A percentile compares a stretch with the other conserved stretches of the same genome.
Evolutionary conservation across 768 basidiomycete species (phyloP).

Genomic region (Cystofilobasidium macerans): DNA sequence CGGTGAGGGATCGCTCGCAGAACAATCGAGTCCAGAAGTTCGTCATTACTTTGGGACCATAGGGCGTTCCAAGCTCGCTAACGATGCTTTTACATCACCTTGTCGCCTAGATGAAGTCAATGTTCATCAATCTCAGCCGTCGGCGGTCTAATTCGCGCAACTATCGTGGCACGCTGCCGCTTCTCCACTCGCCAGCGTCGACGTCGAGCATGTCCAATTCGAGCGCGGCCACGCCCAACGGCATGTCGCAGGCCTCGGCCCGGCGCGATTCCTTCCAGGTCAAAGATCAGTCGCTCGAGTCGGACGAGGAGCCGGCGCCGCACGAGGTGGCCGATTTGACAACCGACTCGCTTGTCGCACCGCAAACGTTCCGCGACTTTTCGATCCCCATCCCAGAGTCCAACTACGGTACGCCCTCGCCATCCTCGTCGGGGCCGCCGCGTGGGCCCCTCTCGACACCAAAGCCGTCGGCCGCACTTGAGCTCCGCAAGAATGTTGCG

Average conservation of each 20-base stretch:
- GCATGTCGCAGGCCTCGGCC: conserved; percentile 15
- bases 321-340: conserved; percentile 4
- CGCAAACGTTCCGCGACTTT: conserved; percentile 2
- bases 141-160: conserved; percentile 15
- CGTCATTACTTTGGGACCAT: not conserved
- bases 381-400: conserved; percentile 14
- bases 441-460: conserved; percentile 5
- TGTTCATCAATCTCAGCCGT: conserved; percentile 18
- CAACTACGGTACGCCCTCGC: conserved; percentile 5
- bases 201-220: conserved; percentile 10
- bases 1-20: not conserved
- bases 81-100: not conserved
- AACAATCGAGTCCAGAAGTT: not conserved
- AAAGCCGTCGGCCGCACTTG: conserved; percentile 39
- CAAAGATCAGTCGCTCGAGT: not conserved
- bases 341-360: conserved; percentile 1
- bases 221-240: conserved; percentile 14
- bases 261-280: conserved; percentile 3
- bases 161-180: not conserved
- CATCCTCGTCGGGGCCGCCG: not conserved
- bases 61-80: not conserved
- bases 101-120: conserved; percentile 4
- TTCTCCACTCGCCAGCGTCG: conserved; percentile 10
- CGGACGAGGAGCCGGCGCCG: not conserved
- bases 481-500: conserved; percentile 67